Evolutionary conservation across 1,284 basidiomycete genomes (phyloP), one percentile per base, ranked within the genome.

Genomic region (Neolentinus lepideus): DNA sequence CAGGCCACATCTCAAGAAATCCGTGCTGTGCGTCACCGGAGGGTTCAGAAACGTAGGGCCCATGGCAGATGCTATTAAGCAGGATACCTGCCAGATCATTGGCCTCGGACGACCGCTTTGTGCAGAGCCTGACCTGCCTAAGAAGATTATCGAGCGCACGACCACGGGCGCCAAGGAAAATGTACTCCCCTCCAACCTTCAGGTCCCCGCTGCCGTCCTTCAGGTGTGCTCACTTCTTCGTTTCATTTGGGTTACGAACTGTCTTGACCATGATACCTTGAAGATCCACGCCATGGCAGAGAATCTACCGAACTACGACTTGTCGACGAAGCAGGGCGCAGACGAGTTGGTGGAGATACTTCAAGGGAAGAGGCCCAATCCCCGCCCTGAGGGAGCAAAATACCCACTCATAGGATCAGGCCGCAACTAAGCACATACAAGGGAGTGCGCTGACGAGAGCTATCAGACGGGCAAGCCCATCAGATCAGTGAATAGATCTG

Each of bases 31-130:
- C 54, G 69, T 76, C 31, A 79, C 78, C 1, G 77, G 77, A 14
- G 78, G 77, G 1, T 80, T 79, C 68, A 65, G 76, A 26, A 69
- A 70, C 2, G 60, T 67, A 0, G 56, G 60, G 4, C 74, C 69
- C 11, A 78, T 79, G 77, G 68, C 69, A 4, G 62, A 69, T 31
- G 74, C 71, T 14, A 61, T 76, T 54, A 35, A 57, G 2, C 56
- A 53, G 9, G 63, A 69, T 10, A 64, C 65, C 12, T 66, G 69
- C 8, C 67, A 71, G 24, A 59, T 77, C 48, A 63, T 79, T 52
- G 77, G 77, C 22, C 64, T 79, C 25, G 77, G 62, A 1, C 69
- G 78, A 24, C 78, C 77, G 0, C 62, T 77, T 9, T 64, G 69
- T 1, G 68, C 71, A 24, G 77, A 80, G 56, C 76, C 77, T 4